Evolutionary conservation across 2,329 filamentous ascomycete species (phyloP), one percentile per base, ranked within the genome.

Genomic region (Botrytis fragariae): DNA sequence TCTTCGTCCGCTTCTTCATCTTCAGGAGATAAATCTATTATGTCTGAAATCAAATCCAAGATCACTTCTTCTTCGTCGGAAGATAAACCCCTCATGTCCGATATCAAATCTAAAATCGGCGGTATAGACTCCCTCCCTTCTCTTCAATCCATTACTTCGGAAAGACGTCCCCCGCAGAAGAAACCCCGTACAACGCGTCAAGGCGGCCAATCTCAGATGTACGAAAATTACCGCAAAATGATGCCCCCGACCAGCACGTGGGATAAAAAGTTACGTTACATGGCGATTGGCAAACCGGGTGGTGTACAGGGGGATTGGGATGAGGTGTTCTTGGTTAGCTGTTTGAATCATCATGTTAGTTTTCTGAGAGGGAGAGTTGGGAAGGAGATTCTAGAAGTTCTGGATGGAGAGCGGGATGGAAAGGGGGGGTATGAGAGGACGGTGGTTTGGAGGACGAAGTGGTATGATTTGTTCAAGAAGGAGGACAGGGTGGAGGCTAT

Each of bases 171-270:
- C 12, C 69, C 32, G n/a, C 73, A 69, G 37, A 61, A 76, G 61
- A 69, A 69, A 22, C 54, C 62, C 25, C 79, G 76, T 61, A 77
- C 70, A 45, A 45, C 37, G 16, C 72, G 73, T 32, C 76, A 76
- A 39, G 74, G 73, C 1, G 73, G 73, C 3, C 88, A 85, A 75
- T 81, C 85, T 54, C 85, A 87, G 74, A 89, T 90, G 64, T 91
- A 91, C 79, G 89, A 91, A 79, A 87, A 85, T 77, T 91, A 91
- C 81, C 86, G 89, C 73, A 90, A 88, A 84, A 83, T 91, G 62
- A 84, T 87, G 2, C 87, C 86, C 14, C 89, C 89, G 0, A 81
- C 86, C 16, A 82, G 85, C 10, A 86, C 85, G 35, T 91, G 89
- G 89, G 89, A 91, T 78, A 84, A 83, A 73, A 90, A 89, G 81